Base-by-base conservation (phyloP, 2,329 filamentous ascomycete species). In the Ascochyta koolunga region DNA sequence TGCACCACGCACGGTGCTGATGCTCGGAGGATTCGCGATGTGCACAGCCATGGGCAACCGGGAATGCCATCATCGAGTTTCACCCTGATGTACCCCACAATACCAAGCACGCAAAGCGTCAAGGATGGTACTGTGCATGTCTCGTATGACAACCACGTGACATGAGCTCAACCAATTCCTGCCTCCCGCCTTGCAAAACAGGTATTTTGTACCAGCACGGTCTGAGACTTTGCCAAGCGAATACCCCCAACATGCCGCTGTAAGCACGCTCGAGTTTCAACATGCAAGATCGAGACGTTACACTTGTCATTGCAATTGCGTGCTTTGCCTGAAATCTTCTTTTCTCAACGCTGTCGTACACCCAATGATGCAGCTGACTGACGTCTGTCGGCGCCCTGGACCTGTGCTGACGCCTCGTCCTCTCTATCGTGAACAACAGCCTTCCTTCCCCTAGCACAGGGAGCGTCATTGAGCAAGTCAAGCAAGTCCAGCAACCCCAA, bases 61-160 rank as follows among this genome's bases (percentile, higher is more conserved):
- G 31, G 33, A 54, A 54, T 50, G 40, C 51, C 43, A 54, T 54
- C 51, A 50, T 49, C 51, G 51, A 54, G n/a, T n/a, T n/a, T 54
- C 45, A 40, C 24, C 50, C 24, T 35, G 36, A 46, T 50, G 51
- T 46, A 54, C 51, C 51, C 51, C 51, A 54, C 51, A 45, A 27
- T 50, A 50, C 51, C 51, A 54, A 54, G 51, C 48, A 18, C 27
- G 32, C 33, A 50, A 37, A 38, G 38, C 33, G 29, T 50, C 45
- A 31, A 46, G 51, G 51, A 54, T 50, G 40, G 46, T 38, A 39
- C 29, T 49, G 29, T 41, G 27, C 24, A 42, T 45, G 51, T 45
- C 51, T 54, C 45, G 51, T 54, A 54, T 44, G 44, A 49, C 45
- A 50, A 24, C 32, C 51, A 54, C 51, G 51, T 54, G 51, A 50